These are phyloP conservation scores for Tricholoma furcatifolium DNA, from an alignment of 768 basidiomycete species.

Conservation along the genomic window DNA sequence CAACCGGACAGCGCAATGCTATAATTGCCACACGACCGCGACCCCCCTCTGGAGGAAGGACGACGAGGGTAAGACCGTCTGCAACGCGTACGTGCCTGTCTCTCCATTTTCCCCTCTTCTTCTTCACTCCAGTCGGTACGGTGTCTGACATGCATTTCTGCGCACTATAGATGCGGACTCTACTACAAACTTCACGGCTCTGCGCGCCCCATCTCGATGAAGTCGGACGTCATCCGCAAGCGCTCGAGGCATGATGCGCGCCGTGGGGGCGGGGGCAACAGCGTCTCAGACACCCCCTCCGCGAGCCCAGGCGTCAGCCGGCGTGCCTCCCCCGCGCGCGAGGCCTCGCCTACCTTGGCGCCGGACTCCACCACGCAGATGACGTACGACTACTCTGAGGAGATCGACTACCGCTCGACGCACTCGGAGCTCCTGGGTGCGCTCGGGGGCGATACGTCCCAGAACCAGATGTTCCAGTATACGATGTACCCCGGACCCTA, in stretches of 20 bases:
- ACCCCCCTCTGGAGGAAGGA: conserved; percentile 91
- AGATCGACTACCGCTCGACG: conserved; percentile 35
- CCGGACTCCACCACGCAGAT: conserved; percentile 69
- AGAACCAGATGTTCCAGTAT: conserved; percentile 30
- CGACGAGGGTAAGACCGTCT: conserved; percentile 88
- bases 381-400: conserved; percentile 48
- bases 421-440: conserved; percentile 55
- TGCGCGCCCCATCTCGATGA: conserved; percentile 87
- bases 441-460: conserved; percentile 32
- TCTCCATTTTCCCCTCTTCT: conserved; percentile 6
- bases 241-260: conserved; percentile 81
- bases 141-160: neutral
- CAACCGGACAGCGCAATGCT: conserved; percentile 69
- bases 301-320: conserved; percentile 74
- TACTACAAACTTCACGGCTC: conserved; percentile 88
- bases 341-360: conserved; percentile 63
- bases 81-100: conserved; percentile 75
- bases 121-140: neutral
- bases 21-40: conserved; percentile 87
- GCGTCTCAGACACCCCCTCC: conserved; percentile 66
- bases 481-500: conserved; percentile 68
- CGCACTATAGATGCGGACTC: conserved; percentile 67
- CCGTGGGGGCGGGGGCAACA: conserved; percentile 43
- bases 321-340: conserved; percentile 65
- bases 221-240: conserved; percentile 87